Percentiles rank a stretch among this genome's conserved stretches.
Evolutionary conservation across 169 alveolate genomes (phyloP).

Genomic region (Perkinsus marinus): DNA sequence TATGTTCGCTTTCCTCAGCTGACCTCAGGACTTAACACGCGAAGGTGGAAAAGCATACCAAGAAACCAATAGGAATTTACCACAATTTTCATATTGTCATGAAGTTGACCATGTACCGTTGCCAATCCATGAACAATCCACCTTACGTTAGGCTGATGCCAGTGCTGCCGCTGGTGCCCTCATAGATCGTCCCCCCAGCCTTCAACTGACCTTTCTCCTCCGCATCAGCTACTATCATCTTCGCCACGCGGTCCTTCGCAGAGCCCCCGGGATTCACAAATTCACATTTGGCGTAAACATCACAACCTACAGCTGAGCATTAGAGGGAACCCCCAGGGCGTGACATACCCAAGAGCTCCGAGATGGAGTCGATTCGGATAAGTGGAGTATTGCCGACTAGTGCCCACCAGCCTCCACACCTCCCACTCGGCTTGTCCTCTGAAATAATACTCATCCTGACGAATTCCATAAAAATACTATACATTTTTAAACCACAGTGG

Average conservation of each 20-base stretch:
- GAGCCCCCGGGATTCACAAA: slow-evolving; percentile 42
- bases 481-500: too few relatives aligned
- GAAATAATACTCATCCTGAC: too few relatives aligned
- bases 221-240: slow-evolving; percentile 29
- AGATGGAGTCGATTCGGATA: slow-evolving; percentile 39
- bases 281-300: slow-evolving; percentile 34
- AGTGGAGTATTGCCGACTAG: slow-evolving; percentile 29
- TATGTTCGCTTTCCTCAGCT: too few relatives aligned
- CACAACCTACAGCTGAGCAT: slow-evolving; percentile 6
- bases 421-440: not conserved
- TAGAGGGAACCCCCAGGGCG: too few relatives aligned
- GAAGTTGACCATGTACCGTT: too few relatives aligned
- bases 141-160: not conserved
- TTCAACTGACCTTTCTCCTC: slow-evolving; percentile 26
- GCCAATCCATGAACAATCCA: too few relatives aligned
- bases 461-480: too few relatives aligned
- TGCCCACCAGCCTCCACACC: not conserved
- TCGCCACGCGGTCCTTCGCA: slow-evolving; percentile 42
- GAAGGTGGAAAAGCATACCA: too few relatives aligned
- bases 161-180: not conserved
- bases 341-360: slow-evolving; percentile 36
- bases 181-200: slow-evolving; percentile 31
- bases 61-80: too few relatives aligned
- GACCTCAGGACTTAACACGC: too few relatives aligned
- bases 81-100: too few relatives aligned